Percentiles rank a stretch among this genome's conserved stretches.
Evolutionary conservation across 2,329 filamentous ascomycete genomes (phyloP).

Genomic region (Blastomyces gilchristii): DNA sequence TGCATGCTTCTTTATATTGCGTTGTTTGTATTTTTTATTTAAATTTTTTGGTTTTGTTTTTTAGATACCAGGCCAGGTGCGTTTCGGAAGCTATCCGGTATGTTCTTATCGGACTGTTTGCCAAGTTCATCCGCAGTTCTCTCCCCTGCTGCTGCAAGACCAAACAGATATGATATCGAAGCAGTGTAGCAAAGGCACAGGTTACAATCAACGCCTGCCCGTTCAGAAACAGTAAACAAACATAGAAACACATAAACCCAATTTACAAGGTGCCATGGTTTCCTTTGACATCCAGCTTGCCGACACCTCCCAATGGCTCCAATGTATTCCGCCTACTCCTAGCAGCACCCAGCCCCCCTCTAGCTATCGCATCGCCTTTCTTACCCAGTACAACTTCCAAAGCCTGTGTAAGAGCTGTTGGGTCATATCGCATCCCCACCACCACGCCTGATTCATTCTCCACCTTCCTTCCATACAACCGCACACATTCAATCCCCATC

Average conservation of each 20-base stretch:
- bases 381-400: conserved; percentile 67
- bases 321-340: conserved; percentile 52
- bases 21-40: neutral
- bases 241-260: too few species aligned
- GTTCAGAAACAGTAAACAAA: neutral
- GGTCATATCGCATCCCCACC: conserved; percentile 59
- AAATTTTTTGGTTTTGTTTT: neutral
- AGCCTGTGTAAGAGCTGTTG: conserved; percentile 60
- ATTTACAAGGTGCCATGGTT: neutral
- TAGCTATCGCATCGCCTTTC: conserved; percentile 43
- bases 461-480: conserved; percentile 60
- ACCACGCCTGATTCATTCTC: conserved; percentile 40
- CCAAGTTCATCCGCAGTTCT: neutral
- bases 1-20: neutral
- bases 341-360: conserved; percentile 30
- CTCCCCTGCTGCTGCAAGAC: neutral
- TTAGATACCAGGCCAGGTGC: neutral
- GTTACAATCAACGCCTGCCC: neutral
- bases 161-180: neutral
- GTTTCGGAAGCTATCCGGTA: neutral
- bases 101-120: neutral
- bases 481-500: conserved; percentile 66
- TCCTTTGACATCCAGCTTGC: neutral
- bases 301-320: conserved; percentile 7
- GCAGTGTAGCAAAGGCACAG: too few species aligned